Conservation (phyloP, 306 rosid species). For the Psophocarpus tetragonolobus region DNA sequence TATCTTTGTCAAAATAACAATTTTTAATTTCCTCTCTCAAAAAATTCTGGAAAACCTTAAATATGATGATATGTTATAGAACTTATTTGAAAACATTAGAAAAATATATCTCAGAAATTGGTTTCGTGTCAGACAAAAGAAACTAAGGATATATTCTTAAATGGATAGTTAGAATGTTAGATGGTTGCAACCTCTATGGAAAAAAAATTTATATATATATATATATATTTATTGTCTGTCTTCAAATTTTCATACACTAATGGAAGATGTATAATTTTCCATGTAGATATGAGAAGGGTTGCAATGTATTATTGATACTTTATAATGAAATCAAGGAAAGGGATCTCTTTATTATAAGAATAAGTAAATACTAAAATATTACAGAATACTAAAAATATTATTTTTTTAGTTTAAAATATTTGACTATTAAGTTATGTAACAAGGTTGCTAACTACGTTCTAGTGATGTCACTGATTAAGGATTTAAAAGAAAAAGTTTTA, state of each 20-base stretch:
- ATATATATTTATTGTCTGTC: too few relatives aligned
- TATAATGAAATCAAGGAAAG: not conserved
- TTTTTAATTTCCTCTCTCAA: not conserved
- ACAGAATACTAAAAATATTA: too few relatives aligned
- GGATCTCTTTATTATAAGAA: not conserved
- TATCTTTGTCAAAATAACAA: not conserved
- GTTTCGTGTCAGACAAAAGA: not conserved
- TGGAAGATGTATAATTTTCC: not conserved
- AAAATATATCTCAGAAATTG: not conserved
- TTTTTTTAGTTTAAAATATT: too few relatives aligned
- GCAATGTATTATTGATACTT: not conserved
- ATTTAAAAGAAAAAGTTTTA: too few relatives aligned
- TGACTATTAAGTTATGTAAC: too few relatives aligned
- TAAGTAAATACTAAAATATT: not conserved
- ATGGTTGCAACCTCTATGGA: not conserved
- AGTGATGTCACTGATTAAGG: too few relatives aligned
- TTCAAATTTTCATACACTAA: not conserved
- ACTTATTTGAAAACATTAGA: not conserved
- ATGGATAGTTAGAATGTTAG: not conserved
- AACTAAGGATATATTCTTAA: not conserved
- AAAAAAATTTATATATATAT: not conserved
- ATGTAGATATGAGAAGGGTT: not conserved
- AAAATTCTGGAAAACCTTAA: not conserved
- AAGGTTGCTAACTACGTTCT: too few relatives aligned
- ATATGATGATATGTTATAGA: not conserved